phyloP scores from a whole-genome alignment of 202 grass and related monocot genomes.

The Elaeis oleifera region DNA sequence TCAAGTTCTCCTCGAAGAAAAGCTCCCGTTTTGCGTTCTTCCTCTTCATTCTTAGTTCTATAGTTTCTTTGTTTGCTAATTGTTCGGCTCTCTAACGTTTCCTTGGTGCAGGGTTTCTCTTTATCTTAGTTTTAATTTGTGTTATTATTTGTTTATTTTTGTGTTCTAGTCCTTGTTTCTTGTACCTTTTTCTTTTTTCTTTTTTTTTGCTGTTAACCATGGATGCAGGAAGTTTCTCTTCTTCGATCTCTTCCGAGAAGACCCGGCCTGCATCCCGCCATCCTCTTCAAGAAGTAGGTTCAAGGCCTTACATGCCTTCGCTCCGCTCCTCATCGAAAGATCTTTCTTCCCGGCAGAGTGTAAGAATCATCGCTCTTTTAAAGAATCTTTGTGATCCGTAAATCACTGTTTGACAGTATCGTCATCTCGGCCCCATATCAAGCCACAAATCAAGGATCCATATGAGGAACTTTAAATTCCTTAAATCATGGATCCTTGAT shows the following conservation, averaged over 20 bases:
- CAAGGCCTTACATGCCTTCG: conserved; percentile 60
- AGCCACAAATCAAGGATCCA: no score
- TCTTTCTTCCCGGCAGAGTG: conserved; percentile 56
- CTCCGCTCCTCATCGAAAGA: conserved; percentile 43
- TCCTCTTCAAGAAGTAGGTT: conserved; percentile 47
- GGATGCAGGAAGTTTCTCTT: conserved; percentile 48
- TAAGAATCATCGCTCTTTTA: conserved; percentile 24
- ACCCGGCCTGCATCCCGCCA: conserved; percentile 28
- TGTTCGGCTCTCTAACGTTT: no score
- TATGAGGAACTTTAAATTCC: background rate
- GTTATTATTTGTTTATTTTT: no score
- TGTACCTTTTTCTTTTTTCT: no score
- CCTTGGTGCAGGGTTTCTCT: no score
- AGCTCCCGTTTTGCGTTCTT: no score
- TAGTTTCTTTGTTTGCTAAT: no score
- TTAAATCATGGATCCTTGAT: background rate
- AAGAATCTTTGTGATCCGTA: background rate
- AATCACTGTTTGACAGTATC: background rate
- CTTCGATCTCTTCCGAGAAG: conserved; percentile 62
- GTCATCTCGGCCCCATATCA: background rate
- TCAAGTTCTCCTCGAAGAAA: no score
- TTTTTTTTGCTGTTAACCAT: conserved; percentile 18
- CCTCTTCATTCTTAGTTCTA: no score
- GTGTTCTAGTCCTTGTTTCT: no score
- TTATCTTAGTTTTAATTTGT: no score